phyloP scores from a whole-genome alignment of 805 yeast genomes.

The Barnettozyma salicaria region DNA sequence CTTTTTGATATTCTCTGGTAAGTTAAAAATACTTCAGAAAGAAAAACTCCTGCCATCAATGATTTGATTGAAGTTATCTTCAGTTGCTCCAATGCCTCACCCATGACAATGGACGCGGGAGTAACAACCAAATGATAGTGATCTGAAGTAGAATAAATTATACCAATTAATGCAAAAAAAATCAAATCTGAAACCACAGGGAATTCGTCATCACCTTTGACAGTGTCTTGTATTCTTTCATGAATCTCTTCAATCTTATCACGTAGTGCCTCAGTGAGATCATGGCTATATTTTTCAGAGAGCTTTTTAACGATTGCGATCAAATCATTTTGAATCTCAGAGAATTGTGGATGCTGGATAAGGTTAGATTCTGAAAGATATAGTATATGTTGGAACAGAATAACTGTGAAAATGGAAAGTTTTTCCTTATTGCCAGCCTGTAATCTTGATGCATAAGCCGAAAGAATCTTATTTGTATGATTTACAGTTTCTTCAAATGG shows the following conservation, averaged over 20 bases:
- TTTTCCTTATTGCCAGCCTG: slow-evolving; percentile 79
- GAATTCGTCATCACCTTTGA: slow-evolving; percentile 28
- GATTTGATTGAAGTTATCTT: slow-evolving; percentile 35
- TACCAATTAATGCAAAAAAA: slow-evolving; percentile 66
- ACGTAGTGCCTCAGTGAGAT: slow-evolving; percentile 59
- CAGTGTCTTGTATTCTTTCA: slow-evolving; percentile 35
- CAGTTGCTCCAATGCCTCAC: slow-evolving; percentile 58
- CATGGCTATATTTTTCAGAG: slow-evolving; percentile 59
- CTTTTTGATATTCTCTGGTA: slow-evolving; percentile 82
- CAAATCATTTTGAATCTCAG: slow-evolving; percentile 37
- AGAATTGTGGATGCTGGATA: slow-evolving; percentile 31
- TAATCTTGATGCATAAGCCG: slow-evolving; percentile 64
- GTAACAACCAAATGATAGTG: slow-evolving; percentile 89
- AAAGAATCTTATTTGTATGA: slow-evolving; percentile 50
- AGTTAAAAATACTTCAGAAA: slow-evolving; percentile 57
- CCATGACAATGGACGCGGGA: slow-evolving; percentile 68
- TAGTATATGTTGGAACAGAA: slow-evolving; percentile 58
- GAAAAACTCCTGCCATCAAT: slow-evolving; percentile 54
- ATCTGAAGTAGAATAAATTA: slow-evolving; percentile 88
- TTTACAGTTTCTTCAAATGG: slow-evolving; percentile 39
- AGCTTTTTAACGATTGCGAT: slow-evolving; percentile 46
- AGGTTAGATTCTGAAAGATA: slow-evolving; percentile 37
- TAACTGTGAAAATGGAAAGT: slow-evolving; percentile 54
- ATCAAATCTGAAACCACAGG: slow-evolving; percentile 52
- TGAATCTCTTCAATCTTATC: slow-evolving; percentile 50